Base-by-base conservation (phyloP, 768 basidiomycete genomes). In the Phylloporus sp. region DNA sequence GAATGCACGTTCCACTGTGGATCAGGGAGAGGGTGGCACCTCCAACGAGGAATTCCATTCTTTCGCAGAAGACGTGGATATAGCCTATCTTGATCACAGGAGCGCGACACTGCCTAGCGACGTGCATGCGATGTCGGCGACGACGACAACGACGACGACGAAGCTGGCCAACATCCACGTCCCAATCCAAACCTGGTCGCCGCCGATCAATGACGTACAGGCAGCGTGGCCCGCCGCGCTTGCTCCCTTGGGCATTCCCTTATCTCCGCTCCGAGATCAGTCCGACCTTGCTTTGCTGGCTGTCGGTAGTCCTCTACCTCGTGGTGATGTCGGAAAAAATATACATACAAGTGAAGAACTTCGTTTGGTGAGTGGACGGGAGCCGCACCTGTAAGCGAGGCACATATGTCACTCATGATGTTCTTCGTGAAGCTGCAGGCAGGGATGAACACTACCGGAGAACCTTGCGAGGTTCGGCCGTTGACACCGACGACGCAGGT, bases 201-300 rank as follows among this genome's bases (percentile, higher is more conserved):
- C 32, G 49, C 41, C 27, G 33, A 57, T 50, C 38, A 35, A 49
- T 52, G 48, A 64, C 48, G 42, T 38, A 50, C 55, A 39, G 18
- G 26, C 48, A 32, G 24, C 36, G 24, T 3, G 24, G 37, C 10
- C 37, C 32, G n/a, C n/a, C n/a, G 28, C 42, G 5, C 62, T 63
- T 22, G 55, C 60, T 7, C 59, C 61, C 7, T 52, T 57, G 8
- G 63, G 57, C 2, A 38, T 56, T 28, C 55, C 54, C 27, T 39
- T 70, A 46, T 70, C 67, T 38, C 69, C 66, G 36, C 57, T 65
- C 22, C 55, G 49, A 23, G 48, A 53, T 43, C 29, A 40, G 22
- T 42, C 34, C 8, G 43, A 37, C 20, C 34, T 51, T 36, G 38
- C 45, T 32, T 29, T 37, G 40, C 38, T 46, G 46, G 46, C 49